phyloP scores from a whole-genome alignment of 345 rosid species.

The Xanthoceras sorbifolium region DNA sequence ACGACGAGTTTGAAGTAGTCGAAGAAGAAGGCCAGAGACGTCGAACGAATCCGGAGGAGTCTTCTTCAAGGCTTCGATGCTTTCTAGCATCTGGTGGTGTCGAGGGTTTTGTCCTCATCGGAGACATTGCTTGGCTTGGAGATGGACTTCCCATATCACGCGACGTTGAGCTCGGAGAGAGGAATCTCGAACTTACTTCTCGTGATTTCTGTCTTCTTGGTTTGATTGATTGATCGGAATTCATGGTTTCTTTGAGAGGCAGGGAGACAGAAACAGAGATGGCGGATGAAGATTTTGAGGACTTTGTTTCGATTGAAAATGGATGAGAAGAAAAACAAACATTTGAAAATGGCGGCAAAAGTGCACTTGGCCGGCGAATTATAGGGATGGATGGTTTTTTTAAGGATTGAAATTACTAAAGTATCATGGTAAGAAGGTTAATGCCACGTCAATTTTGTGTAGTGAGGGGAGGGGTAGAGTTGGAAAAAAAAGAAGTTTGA shows the following conservation, averaged over 20 bases:
- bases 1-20: not conserved
- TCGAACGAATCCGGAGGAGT: slow-evolving; percentile 26
- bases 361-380: slow-evolving; percentile 50
- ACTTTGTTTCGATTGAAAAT: slow-evolving; percentile 20
- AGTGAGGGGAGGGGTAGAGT: not conserved
- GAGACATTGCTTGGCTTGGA: slow-evolving; percentile 37
- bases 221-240: slow-evolving; percentile 41
- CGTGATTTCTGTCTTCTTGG: slow-evolving; percentile 52
- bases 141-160: slow-evolving; percentile 37
- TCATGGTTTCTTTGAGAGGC: slow-evolving; percentile 38
- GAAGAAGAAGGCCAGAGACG: slow-evolving; percentile 61
- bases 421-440: not conserved
- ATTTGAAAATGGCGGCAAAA: slow-evolving; percentile 57
- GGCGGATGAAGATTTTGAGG: not conserved
- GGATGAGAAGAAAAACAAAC: slow-evolving; percentile 43
- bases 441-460: not conserved
- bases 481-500: not conserved
- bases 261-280: not conserved
- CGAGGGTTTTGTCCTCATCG: slow-evolving; percentile 22
- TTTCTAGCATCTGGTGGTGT: slow-evolving; percentile 28
- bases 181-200: slow-evolving; percentile 66
- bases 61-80: slow-evolving; percentile 40
- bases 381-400: slow-evolving; percentile 21
- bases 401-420: slow-evolving; percentile 10
- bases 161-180: slow-evolving; percentile 45